These are phyloP conservation scores for Dipodascus geniculatus DNA, from an alignment of 805 yeast species.

Conservation along the genomic window DNA sequence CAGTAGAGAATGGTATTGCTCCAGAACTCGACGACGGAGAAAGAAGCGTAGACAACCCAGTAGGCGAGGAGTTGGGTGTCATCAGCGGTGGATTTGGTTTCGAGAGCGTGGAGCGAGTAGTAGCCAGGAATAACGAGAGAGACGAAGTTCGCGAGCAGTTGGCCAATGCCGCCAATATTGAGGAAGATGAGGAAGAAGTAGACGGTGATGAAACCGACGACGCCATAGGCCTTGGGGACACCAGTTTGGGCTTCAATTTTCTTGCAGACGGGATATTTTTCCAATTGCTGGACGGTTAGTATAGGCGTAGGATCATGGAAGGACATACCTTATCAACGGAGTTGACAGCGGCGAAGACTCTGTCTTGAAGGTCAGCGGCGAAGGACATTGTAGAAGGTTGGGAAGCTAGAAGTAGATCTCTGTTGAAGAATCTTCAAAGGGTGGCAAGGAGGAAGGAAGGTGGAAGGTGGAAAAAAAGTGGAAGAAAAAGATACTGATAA, in stretches of 20 bases:
- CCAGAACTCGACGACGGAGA: slow-evolving; percentile 93
- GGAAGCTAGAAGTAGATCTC: neutral
- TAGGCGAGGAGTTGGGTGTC: slow-evolving; percentile 85
- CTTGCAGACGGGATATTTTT: slow-evolving; percentile 22
- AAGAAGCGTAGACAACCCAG: slow-evolving; percentile 96
- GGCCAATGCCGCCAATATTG: slow-evolving; percentile 92
- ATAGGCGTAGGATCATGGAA: neutral
- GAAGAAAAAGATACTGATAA: neutral
- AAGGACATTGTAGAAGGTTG: neutral
- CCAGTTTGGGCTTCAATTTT: slow-evolving; percentile 25
- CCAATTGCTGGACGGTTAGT: slow-evolving; percentile 19
- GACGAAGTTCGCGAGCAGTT: slow-evolving; percentile 82
- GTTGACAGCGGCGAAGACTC: slow-evolving; percentile 1
- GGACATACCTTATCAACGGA: neutral
- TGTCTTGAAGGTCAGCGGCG: slow-evolving; percentile 4
- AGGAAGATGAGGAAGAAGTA: slow-evolving; percentile 74
- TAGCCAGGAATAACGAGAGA: slow-evolving; percentile 88
- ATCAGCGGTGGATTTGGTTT: slow-evolving; percentile 54
- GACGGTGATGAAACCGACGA: slow-evolving; percentile 46
- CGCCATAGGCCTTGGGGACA: slow-evolving; percentile 76
- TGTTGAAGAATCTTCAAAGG: neutral
- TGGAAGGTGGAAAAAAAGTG: neutral
- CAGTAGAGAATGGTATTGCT: slow-evolving; percentile 83
- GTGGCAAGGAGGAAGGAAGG: neutral
- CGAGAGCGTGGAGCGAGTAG: slow-evolving; percentile 73